phyloP scores from a whole-genome alignment of 768 basidiomycete genomes.

The Suillus subaureus region DNA sequence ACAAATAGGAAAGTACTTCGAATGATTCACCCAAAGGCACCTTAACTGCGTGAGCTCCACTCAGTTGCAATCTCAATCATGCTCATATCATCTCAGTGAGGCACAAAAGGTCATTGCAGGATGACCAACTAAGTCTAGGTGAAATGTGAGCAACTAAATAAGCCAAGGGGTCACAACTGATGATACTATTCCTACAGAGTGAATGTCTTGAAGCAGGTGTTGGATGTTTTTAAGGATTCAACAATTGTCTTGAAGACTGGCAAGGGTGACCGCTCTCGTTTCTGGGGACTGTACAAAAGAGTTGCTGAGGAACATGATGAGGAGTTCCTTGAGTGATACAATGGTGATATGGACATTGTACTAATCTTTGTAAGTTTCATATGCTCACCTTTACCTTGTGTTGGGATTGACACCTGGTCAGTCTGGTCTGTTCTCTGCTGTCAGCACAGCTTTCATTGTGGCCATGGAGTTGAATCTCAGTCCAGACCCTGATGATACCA shows the following conservation, averaged over 20 bases:
- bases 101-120: not conserved
- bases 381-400: not conserved
- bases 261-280: constrained; percentile 1
- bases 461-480: constrained; percentile 11
- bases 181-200: not conserved
- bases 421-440: constrained; percentile 19
- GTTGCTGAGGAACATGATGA: constrained; percentile 19
- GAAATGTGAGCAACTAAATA: not conserved
- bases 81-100: not conserved
- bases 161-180: not conserved
- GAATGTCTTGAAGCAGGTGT: not conserved
- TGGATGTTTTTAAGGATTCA: not conserved
- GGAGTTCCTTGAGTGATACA: constrained; percentile 20
- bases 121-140: not conserved
- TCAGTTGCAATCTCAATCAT: not conserved
- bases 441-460: constrained; percentile 15
- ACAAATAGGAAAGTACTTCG: not conserved
- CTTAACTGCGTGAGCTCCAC: not conserved
- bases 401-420: not conserved
- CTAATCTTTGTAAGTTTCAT: constrained; percentile 21
- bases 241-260: not conserved
- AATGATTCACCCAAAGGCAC: not conserved
- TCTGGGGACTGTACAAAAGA: constrained; percentile 16
- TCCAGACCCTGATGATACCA: constrained; percentile 15
- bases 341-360: constrained; percentile 21